Percentiles rank a stretch among this genome's conserved stretches.
phyloP scores from a whole-genome alignment of 176 grass and related monocot species.

The Aegilops speltoides region DNA sequence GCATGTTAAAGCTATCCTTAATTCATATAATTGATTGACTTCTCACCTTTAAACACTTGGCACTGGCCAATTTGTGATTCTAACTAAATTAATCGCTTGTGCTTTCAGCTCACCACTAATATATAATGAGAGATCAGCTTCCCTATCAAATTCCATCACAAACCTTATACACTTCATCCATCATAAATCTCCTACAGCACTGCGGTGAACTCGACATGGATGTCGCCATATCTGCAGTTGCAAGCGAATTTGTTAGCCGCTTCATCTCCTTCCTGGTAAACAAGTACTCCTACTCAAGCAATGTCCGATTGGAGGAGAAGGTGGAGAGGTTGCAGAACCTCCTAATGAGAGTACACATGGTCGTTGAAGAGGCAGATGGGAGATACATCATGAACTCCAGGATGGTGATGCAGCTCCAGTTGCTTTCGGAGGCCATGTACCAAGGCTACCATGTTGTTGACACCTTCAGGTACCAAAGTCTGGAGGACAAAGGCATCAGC shows the following conservation, averaged over 20 bases:
- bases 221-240: background rate
- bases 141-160: background rate
- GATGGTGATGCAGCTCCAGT: background rate
- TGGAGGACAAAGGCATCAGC: background rate
- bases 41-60: background rate
- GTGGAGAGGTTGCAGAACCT: background rate
- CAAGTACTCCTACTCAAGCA: background rate
- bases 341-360: background rate
- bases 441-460: background rate
- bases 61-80: background rate
- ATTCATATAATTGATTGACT: background rate
- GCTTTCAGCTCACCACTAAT: background rate
- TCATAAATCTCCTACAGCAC: background rate
- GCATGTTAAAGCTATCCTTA: background rate
- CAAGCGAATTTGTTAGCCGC: background rate
- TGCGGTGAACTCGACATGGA: background rate
- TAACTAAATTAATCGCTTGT: background rate
- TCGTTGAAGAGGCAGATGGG: background rate
- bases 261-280: background rate
- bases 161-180: background rate
- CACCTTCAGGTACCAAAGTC: background rate
- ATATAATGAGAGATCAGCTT: background rate
- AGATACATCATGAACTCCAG: background rate
- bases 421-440: background rate
- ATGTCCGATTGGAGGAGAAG: background rate